Base-by-base conservation (phyloP, 1,139 yeast genomes). In the Zhuliangozyma blackwelliae region DNA sequence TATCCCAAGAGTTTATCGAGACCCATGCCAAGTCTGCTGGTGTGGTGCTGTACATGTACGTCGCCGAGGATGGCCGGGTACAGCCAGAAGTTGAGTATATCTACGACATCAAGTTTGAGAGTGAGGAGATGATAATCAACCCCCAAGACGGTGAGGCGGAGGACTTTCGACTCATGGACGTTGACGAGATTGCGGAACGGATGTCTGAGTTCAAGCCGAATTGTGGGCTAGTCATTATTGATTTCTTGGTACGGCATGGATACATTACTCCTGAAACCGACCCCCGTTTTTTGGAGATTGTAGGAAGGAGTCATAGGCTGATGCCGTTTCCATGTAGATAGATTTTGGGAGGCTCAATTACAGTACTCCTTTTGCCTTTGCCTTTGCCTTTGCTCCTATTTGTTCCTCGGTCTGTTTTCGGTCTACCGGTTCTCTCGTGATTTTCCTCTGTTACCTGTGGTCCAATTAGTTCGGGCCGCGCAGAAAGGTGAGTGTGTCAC, bases 141-240 rank as follows among this genome's bases (percentile, higher is more conserved):
- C 96, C 96, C 0, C 79, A 76, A 28, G 97, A 92, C 51, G 87
- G 90, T 22, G 97, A 92, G 57, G 94, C 89, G 0, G 83, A 81
- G 41, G 78, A 77, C 41, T 92, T 90, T 55, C 54, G 61, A 40
- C 63, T 90, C 33, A 66, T 86, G 79, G 59, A 68, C 5, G 57
- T 85, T 1, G 77, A 72, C 8, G 81, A 85, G 45, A 75, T 87
- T 0, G 45, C 72, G 27, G 45, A 52, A 21, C 68, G 74, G 19
- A 51, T 90, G 22, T 79, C 77, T 1, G 76, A 80, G 46, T 92
- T 92, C 65, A 92, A 92, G 58, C 96, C 96, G 30, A 92, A 92
- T 50, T 85, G 96, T 60, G 95, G 83, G 0, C 59, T 84, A 34
- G 82, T 90, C 3, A 70, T 85, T 29, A 67, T 89, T 20, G 97